A percentile compares a stretch with the other conserved stretches of the same genome.
Evolutionary conservation across 768 basidiomycete species (phyloP).

Genomic region (Coprinellus aureogranulatus): DNA sequence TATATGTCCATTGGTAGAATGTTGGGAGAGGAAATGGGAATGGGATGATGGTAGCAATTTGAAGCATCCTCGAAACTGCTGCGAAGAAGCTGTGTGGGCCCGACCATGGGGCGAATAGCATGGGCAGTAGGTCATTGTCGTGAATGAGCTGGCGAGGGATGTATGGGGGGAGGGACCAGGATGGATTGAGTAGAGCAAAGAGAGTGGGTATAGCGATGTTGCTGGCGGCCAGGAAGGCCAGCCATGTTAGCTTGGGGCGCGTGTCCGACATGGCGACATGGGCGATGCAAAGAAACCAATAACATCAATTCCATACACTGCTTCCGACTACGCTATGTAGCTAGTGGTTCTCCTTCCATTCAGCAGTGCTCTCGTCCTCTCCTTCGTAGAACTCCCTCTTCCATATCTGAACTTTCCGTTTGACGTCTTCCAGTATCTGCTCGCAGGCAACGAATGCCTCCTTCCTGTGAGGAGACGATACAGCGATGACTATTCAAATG

Average conservation of each 20-base stretch:
- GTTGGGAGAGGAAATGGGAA: slow-evolving; percentile 15
- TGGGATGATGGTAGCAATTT: slow-evolving; percentile 19
- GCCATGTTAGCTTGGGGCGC: neutral
- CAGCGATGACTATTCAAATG: slow-evolving; percentile 59
- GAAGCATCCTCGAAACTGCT: slow-evolving; percentile 24
- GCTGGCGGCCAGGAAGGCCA: neutral
- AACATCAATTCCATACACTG: neutral
- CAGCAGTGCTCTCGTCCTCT: slow-evolving; percentile 55
- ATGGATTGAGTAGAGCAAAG: slow-evolving; percentile 12
- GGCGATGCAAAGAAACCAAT: neutral
- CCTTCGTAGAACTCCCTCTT: slow-evolving; percentile 87
- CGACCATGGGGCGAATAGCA: slow-evolving; percentile 37
- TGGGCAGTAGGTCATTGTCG: slow-evolving; percentile 27
- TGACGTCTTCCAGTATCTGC: slow-evolving; percentile 81
- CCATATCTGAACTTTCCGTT: slow-evolving; percentile 84
- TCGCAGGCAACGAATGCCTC: slow-evolving; percentile 81
- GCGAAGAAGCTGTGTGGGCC: slow-evolving; percentile 21
- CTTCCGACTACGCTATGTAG: neutral
- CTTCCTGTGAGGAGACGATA: slow-evolving; percentile 79
- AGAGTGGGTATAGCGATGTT: slow-evolving; percentile 14
- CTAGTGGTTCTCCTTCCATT: slow-evolving; percentile 67
- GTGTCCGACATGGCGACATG: neutral
- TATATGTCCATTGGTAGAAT: slow-evolving; percentile 15
- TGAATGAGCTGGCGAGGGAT: slow-evolving; percentile 38
- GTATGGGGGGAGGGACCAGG: slow-evolving; percentile 22